Conservation (phyloP, 345 rosid species). For the Euphorbia peplus region DNA sequence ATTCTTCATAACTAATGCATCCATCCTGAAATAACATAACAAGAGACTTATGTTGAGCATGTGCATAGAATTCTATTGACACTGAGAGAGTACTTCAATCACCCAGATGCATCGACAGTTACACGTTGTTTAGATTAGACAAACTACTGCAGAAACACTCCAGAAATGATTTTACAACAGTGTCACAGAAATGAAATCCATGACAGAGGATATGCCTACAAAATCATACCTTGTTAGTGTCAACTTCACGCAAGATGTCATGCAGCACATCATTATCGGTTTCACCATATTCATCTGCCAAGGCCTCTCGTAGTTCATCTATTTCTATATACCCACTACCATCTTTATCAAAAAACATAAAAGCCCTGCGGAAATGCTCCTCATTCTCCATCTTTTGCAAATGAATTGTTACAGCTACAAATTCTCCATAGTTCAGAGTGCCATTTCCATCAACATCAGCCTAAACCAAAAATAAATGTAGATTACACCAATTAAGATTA, state of each 20-base stretch:
- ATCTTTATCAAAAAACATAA: slow-evolving; percentile 87
- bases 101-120: neutral
- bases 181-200: neutral
- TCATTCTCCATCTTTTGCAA: slow-evolving; percentile 97
- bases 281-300: slow-evolving; percentile 75
- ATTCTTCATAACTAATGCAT: slow-evolving; percentile 84
- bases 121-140: neutral
- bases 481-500: slow-evolving; percentile 6
- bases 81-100: neutral
- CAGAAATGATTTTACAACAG: neutral
- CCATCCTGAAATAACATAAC: slow-evolving; percentile 56
- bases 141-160: neutral
- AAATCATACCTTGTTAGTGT: slow-evolving; percentile 76
- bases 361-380: slow-evolving; percentile 87
- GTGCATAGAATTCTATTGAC: neutral
- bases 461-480: slow-evolving; percentile 35
- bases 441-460: slow-evolving; percentile 98
- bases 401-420: slow-evolving; percentile 97
- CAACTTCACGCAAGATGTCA: slow-evolving; percentile 94
- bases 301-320: slow-evolving; percentile 67
- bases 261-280: slow-evolving; percentile 57
- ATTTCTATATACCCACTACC: slow-evolving; percentile 74
- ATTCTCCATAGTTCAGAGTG: slow-evolving; percentile 82
- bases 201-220: neutral
- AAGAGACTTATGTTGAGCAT: neutral